Base-by-base conservation (phyloP, 257 asterid species). In the Penstemon newberryi region DNA sequence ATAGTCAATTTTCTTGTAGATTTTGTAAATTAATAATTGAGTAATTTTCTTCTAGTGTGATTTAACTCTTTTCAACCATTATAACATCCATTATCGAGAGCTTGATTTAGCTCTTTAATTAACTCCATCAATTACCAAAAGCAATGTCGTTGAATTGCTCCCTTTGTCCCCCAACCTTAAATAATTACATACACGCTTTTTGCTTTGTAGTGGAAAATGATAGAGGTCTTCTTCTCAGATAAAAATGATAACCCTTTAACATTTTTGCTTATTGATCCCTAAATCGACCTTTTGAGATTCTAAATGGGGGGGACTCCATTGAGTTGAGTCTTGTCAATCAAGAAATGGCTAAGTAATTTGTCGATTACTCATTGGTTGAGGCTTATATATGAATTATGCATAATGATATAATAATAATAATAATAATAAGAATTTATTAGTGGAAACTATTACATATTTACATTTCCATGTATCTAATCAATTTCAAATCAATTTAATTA, bases 251-350 rank as follows among this genome's bases (percentile, higher is more conserved):
- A 19, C 68, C 72, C 45, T 56, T 67, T 78, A 44, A 60, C 12
- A 19, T 36, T 47, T 67, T 68, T 56, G 77, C 8, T 75, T 72
- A 76, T 81, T 82, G 82, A 36, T 78, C 83, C 33, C 68, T 67
- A 69, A 78, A 49, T 75, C 36, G 65, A 75, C 70, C 60, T 49
- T 72, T 79, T 79, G 40, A 70, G 82, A 82, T 72, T 79, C 77
- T 73, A 74, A 61, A 72, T 67, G 61, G 52, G 63, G 78, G 60
- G 7, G 47, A 49, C 33, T 69, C 65, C 66, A 52, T 77, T 84
- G 72, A 76, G 89, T 85, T 79, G 90, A 77, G 90, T 87, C 95
- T 72, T 85, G 81, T 89, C 95, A 86, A 82, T 79, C 68, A 12
- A 55, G 78, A 11, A 67, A 66, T 63, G 71, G 77, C 50, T 40